Base-by-base conservation (phyloP, 2,329 filamentous ascomycete genomes). In the Penicillium janthinellum region DNA sequence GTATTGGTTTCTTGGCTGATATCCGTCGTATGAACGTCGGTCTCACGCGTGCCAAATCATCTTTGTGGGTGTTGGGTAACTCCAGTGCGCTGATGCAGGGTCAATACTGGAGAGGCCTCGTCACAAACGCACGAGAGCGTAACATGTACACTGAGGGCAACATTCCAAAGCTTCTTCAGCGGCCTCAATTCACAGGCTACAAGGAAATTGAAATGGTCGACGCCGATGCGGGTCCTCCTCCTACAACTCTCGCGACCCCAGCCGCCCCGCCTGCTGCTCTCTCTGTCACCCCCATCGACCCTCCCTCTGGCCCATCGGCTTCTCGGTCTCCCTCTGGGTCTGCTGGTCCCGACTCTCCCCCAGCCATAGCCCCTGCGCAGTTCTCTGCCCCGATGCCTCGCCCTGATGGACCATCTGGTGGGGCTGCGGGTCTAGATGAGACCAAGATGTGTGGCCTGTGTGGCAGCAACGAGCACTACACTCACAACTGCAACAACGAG, bases 11-110 rank as follows among this genome's bases (percentile, higher is more conserved):
- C 86, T 89, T 99, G 85, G 90, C 91, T 56, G 95, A 99, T 75
- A 96, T 99, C 72, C 88, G 95, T 60, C 94, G 95, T 83, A 98
- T 99, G 96, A 99, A 99, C 76, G 95, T 99, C 71, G 95, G 95
- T 79, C 83, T 99, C 61, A 99, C 95, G 22, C 90, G 95, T 82
- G 96, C 95, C 5, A 97, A 96, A 76, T 96, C 91, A 10, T 97
- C 94, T 37, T 84, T 99, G 10, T 99, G 94, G 91, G 94, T 99
- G 59, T 84, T 99, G 28, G 95, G 95, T 66, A 96, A 98, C 76
- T 95, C 95, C 0, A 84, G 89, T 58, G 92, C 93, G 37, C 83
- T 99, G 54, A 82, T 89, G 25, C 90, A 96, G 71, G 95, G 95
- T 61, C 87, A 95, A 71, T 97, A 92, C 77, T 99, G 96, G 95